Evolutionary conservation across 352 stramenopile genomes (phyloP).

Genomic region (Phytopythium ostracodes): DNA sequence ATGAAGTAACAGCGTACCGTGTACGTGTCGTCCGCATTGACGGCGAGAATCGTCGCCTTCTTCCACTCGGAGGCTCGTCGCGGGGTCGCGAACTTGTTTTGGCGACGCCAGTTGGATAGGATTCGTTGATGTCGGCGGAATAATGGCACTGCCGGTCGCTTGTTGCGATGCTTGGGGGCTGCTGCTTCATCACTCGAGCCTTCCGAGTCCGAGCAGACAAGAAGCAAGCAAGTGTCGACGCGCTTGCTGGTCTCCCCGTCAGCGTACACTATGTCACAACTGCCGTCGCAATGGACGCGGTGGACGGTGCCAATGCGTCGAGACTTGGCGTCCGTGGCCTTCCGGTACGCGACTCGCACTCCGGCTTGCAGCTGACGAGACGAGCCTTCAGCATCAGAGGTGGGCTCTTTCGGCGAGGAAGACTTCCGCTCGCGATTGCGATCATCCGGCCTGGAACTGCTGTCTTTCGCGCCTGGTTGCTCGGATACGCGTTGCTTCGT

Average conservation of each 20-base stretch:
- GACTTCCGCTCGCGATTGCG: background rate
- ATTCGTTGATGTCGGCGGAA: conserved; percentile 33
- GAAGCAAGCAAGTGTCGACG: conserved; percentile 21
- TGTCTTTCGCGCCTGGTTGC: conserved; percentile 8
- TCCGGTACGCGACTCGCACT: conserved; percentile 32
- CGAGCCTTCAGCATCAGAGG: conserved; percentile 5
- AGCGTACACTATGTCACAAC: conserved; percentile 57
- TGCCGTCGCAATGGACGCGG: conserved; percentile 45
- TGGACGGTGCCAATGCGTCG: conserved; percentile 26
- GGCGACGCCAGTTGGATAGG: conserved; percentile 28
- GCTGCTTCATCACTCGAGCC: conserved; percentile 17
- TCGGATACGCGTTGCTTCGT: conserved; percentile 5
- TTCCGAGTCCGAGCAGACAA: conserved; percentile 28
- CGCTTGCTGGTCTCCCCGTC: conserved; percentile 42
- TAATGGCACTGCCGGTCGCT: background rate
- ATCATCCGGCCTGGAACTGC: conserved; percentile 8
- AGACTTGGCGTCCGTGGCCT: conserved; percentile 23
- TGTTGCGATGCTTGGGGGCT: conserved; percentile 8
- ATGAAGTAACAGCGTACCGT: conserved; percentile 22
- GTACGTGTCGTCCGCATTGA: conserved; percentile 34
- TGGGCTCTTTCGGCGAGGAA: background rate
- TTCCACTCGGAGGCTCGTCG: conserved; percentile 22
- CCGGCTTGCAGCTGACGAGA: conserved; percentile 19
- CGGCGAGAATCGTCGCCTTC: conserved; percentile 27
- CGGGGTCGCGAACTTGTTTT: conserved; percentile 36